Conservation (phyloP, 1,284 basidiomycete species). For the Ceratobasidium theobromae region DNA sequence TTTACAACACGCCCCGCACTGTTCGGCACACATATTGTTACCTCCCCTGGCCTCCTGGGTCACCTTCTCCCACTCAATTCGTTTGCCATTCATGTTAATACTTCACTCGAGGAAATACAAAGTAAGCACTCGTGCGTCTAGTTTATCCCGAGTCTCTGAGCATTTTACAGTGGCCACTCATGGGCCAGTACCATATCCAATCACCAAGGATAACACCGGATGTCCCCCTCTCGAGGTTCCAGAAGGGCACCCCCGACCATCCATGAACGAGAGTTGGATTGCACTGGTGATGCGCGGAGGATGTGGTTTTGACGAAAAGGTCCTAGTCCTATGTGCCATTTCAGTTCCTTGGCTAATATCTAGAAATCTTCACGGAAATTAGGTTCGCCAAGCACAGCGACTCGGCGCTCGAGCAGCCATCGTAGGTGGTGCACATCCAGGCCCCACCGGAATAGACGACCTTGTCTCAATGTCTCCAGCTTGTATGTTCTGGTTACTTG, state of each 20-base stretch:
- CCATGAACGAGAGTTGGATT: constrained; percentile 41
- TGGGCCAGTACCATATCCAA: constrained; percentile 2
- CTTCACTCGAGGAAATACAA: not conserved
- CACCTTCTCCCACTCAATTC: constrained; percentile 39
- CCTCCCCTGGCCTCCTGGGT: constrained; percentile 36
- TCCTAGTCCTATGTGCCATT: not conserved
- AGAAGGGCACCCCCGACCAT: constrained; percentile 23
- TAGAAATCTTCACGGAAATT: not conserved
- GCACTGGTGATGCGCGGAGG: constrained; percentile 50
- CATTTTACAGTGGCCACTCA: not conserved
- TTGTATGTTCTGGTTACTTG: not conserved
- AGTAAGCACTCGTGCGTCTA: not conserved
- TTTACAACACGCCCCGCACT: constrained; percentile 40
- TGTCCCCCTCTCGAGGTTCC: constrained; percentile 34
- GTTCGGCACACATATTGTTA: constrained; percentile 41
- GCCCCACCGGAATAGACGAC: constrained; percentile 38
- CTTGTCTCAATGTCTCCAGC: constrained; percentile 49
- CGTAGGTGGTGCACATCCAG: constrained; percentile 45
- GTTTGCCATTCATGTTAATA: constrained; percentile 26
- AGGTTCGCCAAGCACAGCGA: constrained; percentile 47
- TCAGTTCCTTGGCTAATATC: not conserved
- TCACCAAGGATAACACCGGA: constrained; percentile 27
- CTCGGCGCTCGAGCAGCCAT: constrained; percentile 49
- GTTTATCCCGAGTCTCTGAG: not conserved
- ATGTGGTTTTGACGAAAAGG: constrained; percentile 51